Conservation (phyloP, 176 grass and related monocot genomes). For the Oropetium thomaeum region DNA sequence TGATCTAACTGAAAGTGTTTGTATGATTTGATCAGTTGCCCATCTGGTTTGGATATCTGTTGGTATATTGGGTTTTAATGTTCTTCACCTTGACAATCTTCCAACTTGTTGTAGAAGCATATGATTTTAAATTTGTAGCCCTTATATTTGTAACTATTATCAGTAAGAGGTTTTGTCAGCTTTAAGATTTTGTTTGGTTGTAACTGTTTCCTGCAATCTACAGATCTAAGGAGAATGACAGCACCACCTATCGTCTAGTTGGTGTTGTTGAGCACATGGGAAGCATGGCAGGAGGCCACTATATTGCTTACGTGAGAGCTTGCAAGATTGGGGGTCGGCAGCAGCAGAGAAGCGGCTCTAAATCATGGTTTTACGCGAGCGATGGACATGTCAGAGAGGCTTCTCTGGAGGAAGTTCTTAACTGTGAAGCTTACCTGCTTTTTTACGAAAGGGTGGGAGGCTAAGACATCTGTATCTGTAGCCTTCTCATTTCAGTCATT, state of each 20-base stretch:
- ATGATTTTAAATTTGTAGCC: not conserved
- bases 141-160: conserved; percentile 11
- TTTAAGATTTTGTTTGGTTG: conserved; percentile 19
- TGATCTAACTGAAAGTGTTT: not conserved
- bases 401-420: conserved; percentile 62
- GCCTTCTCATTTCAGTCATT: not conserved
- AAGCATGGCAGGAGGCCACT: conserved; percentile 69
- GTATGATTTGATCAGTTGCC: not conserved
- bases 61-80: conserved; percentile 16
- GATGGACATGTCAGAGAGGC: conserved; percentile 53
- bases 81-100: not conserved
- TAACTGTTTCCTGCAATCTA: conserved; percentile 18
- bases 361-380: conserved; percentile 67
- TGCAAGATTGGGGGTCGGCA: conserved; percentile 40
- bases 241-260: conserved; percentile 55
- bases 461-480: conserved; percentile 19
- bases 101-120: not conserved
- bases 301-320: conserved; percentile 69
- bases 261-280: conserved; percentile 80
- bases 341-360: conserved; percentile 12
- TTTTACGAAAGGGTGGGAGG: conserved; percentile 55
- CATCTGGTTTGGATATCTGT: not conserved
- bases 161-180: not conserved
- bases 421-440: conserved; percentile 62
- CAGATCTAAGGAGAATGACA: conserved; percentile 64